Percentiles rank a stretch among this genome's conserved stretches.
phyloP scores from a whole-genome alignment of 345 rosid genomes.

The Corchorus olitorius region DNA sequence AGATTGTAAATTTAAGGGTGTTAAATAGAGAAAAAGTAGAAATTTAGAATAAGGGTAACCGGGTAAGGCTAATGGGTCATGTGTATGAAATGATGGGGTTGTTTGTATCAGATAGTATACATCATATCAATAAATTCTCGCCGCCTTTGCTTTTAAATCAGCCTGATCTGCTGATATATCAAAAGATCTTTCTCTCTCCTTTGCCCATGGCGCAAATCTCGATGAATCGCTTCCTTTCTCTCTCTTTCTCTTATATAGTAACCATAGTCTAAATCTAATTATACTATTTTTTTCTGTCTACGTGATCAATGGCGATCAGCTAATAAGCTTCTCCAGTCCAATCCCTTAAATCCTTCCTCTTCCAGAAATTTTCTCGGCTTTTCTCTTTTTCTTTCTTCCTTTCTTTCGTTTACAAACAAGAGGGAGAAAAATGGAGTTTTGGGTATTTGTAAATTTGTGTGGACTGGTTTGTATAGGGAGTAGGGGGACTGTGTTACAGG shows the following conservation, averaged over 20 bases:
- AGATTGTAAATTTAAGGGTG: neutral
- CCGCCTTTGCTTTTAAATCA: slow-evolving; percentile 82
- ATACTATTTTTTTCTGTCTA: slow-evolving; percentile 13
- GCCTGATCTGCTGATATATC: slow-evolving; percentile 39
- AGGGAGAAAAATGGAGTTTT: neutral
- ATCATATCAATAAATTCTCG: slow-evolving; percentile 51
- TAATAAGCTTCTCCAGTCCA: slow-evolving; percentile 30
- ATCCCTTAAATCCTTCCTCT: slow-evolving; percentile 18
- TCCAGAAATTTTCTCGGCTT: neutral
- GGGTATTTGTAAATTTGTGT: slow-evolving; percentile 15
- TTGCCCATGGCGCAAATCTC: slow-evolving; percentile 52
- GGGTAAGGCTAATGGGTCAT: slow-evolving; percentile 7
- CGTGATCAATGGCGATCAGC: slow-evolving; percentile 24
- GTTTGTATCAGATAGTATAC: neutral
- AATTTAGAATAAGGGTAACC: too few relatives aligned
- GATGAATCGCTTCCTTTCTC: slow-evolving; percentile 16
- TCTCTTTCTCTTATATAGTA: neutral
- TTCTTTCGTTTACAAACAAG: neutral
- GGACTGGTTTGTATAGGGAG: slow-evolving; percentile 2
- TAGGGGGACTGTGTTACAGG: slow-evolving; percentile 31
- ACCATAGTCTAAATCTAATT: too few relatives aligned
- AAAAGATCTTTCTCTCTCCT: slow-evolving; percentile 33
- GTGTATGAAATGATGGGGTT: slow-evolving; percentile 21
- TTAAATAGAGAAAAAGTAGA: too few relatives aligned
- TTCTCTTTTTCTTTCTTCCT: neutral